Evolutionary conservation across 2,329 filamentous ascomycete species (phyloP), one percentile per base, ranked within the genome.

Genomic region (Emmonsiellopsis sp.): DNA sequence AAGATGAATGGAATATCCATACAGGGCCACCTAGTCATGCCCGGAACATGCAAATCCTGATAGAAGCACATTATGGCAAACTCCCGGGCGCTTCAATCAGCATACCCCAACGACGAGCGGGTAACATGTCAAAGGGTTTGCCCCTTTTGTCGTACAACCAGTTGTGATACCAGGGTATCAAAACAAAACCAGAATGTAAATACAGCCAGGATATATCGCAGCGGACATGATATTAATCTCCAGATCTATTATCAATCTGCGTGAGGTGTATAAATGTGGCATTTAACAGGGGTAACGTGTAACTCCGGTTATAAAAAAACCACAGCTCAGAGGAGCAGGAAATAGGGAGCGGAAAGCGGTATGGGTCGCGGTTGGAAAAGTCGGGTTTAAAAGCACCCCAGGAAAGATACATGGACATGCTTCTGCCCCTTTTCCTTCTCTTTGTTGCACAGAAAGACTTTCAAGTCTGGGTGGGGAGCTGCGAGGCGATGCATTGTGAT

Each of bases 101-200:
- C n/a, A 31, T n/a, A 37, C 20, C 10, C 34, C 20, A 49, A 49
- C 34, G 16, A 49, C n/a, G 15, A 26, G 32, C 46, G 10, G 34
- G 46, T 49, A 49, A 40, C 34, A 49, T 30, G 46, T 11, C 46
- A 38, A 49, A 49, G 31, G 15, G 35, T 40, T 15, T 38, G 46
- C 46, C 46, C 34, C 46, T 49, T 32, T 49, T 38, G 46, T 49
- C 35, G n/a, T 49, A 49, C 46, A 49, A 30, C 34, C 46, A 31
- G n/a, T n/a, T 16, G 46, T 38, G 7, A 20, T 32, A 49, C 46
- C 16, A 15, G 10, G n/a, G 10, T 8, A n/a, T 30, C 20, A 49
- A 20, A 35, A 35, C 26, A 32, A 38, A 38, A 49, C 13, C 16
- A 40, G 16, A 49, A 49, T 40, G 20, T 30, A 49, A 38, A 40